Evolutionary conservation across 345 rosid species (phyloP), one percentile per base, ranked within the genome.

Genomic region (Hypericum androsaemum): DNA sequence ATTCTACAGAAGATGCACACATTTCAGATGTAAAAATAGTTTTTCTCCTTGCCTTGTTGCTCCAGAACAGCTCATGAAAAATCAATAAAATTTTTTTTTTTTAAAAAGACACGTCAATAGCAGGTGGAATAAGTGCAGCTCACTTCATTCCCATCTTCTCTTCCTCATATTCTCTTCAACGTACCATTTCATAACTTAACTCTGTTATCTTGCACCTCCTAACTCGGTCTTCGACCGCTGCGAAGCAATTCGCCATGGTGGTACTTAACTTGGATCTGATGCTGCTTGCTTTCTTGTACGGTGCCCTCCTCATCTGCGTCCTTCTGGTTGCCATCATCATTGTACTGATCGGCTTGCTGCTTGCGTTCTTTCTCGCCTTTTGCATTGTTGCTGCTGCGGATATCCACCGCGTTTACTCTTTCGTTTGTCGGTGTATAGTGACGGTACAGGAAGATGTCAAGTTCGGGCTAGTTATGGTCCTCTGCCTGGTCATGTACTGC

Each of bases 201-300:
- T n/a, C 32, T 22, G 32, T 22, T 22, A 22, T 22, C 32, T 22
- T 22, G 1, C 32, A 4, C 32, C 32, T 22, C 32, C 32, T n/a
- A 22, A 1, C 32, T 22, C 32, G n/a, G 1, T 22, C 4, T 22
- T 1, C 32, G 32, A 22, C 32, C 32, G 32, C 32, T 1, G 32
- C 32, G 32, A n/a, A 22, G 32, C 32, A 4, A 22, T 22, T 5
- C 36, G 7, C 37, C 53, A 37, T 8, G n/a, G 71, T 71, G 79
- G 14, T 64, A 8, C 77, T 76, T 37, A 73, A 61, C 52, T 1
- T 76, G 13, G 80, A 78, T 47, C 60, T 78, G 10, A 56, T 75
- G 54, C 63, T 69, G 35, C 11, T 69, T 2, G 55, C 73, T 5
- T 14, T 64, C 35, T 70, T 76, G 54, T 57, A 67, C 41, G 77